Percentiles rank a stretch among this genome's conserved stretches.
phyloP scores from a whole-genome alignment of 106 monocot species.

The Vanilla planifolia region DNA sequence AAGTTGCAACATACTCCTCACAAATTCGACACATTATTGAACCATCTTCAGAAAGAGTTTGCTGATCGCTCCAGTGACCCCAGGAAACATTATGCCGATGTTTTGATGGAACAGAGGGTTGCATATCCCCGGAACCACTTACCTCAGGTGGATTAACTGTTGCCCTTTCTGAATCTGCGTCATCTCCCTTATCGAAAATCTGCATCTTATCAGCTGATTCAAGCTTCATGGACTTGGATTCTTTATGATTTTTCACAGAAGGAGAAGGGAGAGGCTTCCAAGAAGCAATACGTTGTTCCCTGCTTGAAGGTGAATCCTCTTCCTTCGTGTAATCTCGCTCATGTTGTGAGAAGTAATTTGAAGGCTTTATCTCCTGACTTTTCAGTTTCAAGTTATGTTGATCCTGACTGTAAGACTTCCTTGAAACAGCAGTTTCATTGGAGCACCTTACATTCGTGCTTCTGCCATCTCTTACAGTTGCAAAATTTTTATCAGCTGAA shows the following conservation, averaged over 20 bases:
- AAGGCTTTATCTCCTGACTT: slow-evolving; percentile 85
- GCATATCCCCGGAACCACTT: slow-evolving; percentile 33
- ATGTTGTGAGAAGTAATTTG: slow-evolving; percentile 40
- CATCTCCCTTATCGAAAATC: slow-evolving; percentile 8
- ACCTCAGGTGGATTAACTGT: slow-evolving; percentile 38
- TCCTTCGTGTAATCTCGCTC: slow-evolving; percentile 29
- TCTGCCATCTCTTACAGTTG: slow-evolving; percentile 25
- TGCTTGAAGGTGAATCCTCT: slow-evolving; percentile 28
- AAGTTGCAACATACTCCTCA: slow-evolving; percentile 94
- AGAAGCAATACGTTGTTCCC: slow-evolving; percentile 69
- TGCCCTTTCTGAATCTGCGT: slow-evolving; percentile 17
- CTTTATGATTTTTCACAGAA: slow-evolving; percentile 34
- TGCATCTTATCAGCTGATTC: slow-evolving; percentile 15
- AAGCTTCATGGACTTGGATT: slow-evolving; percentile 25
- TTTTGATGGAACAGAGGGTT: slow-evolving; percentile 44
- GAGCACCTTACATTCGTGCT: slow-evolving; percentile 19
- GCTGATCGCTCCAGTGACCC: slow-evolving; percentile 90
- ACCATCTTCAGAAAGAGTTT: slow-evolving; percentile 55
- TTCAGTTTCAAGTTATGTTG: slow-evolving; percentile 84
- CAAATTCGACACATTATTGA: slow-evolving; percentile 99
- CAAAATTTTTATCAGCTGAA: slow-evolving; percentile 41
- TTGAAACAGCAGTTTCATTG: slow-evolving; percentile 41
- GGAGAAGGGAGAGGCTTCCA: slow-evolving; percentile 85
- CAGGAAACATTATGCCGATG: slow-evolving; percentile 80
- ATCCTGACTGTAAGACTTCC: slow-evolving; percentile 93